Evolutionary conservation across 306 rosid species (phyloP).

Genomic region (Delonix regia): DNA sequence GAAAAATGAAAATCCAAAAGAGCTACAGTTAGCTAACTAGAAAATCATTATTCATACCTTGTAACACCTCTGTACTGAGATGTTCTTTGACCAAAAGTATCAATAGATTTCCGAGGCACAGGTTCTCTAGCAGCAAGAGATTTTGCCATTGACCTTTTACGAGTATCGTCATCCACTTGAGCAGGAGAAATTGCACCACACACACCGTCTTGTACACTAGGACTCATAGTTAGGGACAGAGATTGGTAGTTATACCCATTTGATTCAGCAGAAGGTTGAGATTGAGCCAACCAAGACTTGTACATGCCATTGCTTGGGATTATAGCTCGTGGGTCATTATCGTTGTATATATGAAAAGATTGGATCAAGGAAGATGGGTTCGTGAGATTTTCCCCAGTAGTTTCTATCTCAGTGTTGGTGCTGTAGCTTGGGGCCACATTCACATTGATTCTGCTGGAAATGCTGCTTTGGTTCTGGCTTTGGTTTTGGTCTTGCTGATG

Average conservation of each 20-base stretch:
- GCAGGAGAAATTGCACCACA: constrained; percentile 46
- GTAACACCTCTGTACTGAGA: constrained; percentile 98
- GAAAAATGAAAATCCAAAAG: background rate
- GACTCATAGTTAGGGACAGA: constrained; percentile 73
- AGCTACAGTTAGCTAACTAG: background rate
- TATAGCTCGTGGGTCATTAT: constrained; percentile 49
- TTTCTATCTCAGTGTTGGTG: constrained; percentile 46
- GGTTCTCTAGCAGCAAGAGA: constrained; percentile 63
- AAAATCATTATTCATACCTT: constrained; percentile 47
- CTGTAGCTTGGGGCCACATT: constrained; percentile 58
- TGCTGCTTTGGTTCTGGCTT: constrained; percentile 41
- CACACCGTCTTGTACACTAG: constrained; percentile 51
- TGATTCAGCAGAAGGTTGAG: constrained; percentile 44
- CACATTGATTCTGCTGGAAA: constrained; percentile 61
- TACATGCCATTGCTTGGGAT: constrained; percentile 50
- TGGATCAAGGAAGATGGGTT: constrained; percentile 46
- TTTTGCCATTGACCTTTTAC: constrained; percentile 67
- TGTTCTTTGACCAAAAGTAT: constrained; percentile 96
- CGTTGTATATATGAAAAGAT: constrained; percentile 50
- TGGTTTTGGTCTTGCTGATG: constrained; percentile 48
- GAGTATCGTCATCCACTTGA: constrained; percentile 53
- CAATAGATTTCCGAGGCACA: constrained; percentile 85
- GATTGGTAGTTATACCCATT: constrained; percentile 66
- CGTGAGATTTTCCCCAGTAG: constrained; percentile 42
- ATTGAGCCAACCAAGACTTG: constrained; percentile 80